Evolutionary conservation across 805 yeast genomes (phyloP).

Genomic region (Metschnikowia santaceciliae): DNA sequence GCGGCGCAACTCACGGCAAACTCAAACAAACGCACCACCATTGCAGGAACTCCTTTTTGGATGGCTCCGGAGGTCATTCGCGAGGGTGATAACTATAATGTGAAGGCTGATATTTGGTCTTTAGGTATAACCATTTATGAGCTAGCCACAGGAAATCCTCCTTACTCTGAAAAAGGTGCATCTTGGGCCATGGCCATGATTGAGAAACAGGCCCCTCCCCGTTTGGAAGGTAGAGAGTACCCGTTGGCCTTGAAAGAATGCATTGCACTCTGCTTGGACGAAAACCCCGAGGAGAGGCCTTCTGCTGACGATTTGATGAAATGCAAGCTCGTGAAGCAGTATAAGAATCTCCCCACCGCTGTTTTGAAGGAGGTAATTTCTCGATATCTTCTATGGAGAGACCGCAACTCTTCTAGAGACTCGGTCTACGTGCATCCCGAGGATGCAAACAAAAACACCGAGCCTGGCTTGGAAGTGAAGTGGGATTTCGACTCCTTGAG

Average conservation of each 20-base stretch:
- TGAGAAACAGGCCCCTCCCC: constrained; percentile 89
- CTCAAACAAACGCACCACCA: constrained; percentile 78
- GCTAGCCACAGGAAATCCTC: constrained; percentile 96
- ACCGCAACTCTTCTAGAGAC: constrained; percentile 53
- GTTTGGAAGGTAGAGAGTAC: constrained; percentile 87
- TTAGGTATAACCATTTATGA: constrained; percentile 92
- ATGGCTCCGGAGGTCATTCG: constrained; percentile 98
- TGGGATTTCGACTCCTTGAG: constrained; percentile 91
- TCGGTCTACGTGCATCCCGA: constrained; percentile 36
- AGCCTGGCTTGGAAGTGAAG: constrained; percentile 44
- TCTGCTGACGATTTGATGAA: constrained; percentile 80
- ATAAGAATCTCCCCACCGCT: constrained; percentile 56
- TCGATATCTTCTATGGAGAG: constrained; percentile 73
- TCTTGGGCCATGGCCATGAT: constrained; percentile 91
- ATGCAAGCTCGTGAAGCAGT: constrained; percentile 64
- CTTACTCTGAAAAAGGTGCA: constrained; percentile 93
- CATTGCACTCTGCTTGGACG: constrained; percentile 89
- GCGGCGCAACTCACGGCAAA: constrained; percentile 87
- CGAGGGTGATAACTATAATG: constrained; percentile 84
- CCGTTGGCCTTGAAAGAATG: constrained; percentile 75
- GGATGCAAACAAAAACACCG: constrained; percentile 14
- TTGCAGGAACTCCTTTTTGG: constrained; percentile 97
- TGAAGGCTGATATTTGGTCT: constrained; percentile 97
- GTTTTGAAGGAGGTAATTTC: constrained; percentile 71
- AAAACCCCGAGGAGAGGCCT: constrained; percentile 84